A percentile compares a stretch with the other conserved stretches of the same genome.
phyloP scores from a whole-genome alignment of 75 land plant species.

The Larix kaempferi region DNA sequence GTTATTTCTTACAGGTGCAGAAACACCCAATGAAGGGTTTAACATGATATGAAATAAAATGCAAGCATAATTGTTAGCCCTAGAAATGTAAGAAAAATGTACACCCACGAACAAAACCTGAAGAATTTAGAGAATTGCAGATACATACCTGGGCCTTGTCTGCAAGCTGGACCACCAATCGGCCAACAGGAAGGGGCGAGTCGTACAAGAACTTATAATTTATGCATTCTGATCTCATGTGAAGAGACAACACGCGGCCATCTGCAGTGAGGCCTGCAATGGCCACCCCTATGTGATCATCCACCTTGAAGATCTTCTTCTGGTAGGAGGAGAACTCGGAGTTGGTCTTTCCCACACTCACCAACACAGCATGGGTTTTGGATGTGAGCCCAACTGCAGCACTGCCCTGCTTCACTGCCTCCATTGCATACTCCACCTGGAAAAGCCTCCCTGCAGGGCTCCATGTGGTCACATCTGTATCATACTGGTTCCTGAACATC shows the following conservation, averaged over 20 bases:
- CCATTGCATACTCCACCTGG: constrained; percentile 99
- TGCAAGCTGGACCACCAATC: constrained; percentile 93
- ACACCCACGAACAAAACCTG: no score
- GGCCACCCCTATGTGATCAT: constrained; percentile 91
- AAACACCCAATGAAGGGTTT: no score
- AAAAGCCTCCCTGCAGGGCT: constrained; percentile 91
- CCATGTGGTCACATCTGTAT: constrained; percentile 99
- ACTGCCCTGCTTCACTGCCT: constrained; percentile 96
- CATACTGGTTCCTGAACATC: constrained; percentile 98
- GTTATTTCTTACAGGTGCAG: no score
- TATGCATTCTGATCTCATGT: constrained; percentile 86
- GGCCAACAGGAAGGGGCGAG: constrained; percentile 76
- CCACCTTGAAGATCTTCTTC: constrained; percentile 92
- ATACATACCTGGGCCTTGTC: constrained; percentile 92
- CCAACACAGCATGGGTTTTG: constrained; percentile 75
- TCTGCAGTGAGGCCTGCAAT: constrained; percentile 95
- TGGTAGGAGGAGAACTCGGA: constrained; percentile 96
- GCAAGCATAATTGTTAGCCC: no score
- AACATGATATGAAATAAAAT: no score
- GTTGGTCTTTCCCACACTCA: constrained; percentile 81
- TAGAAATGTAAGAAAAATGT: no score
- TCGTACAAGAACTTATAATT: constrained; percentile 83
- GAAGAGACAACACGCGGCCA: constrained; percentile 82
- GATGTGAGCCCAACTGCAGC: constrained; percentile 94
- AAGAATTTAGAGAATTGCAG: no score